Percentiles rank a stretch among this genome's conserved stretches.
Evolutionary conservation across 371 early-diverging fungal genomes (phyloP).

Genomic region (Fennellomyces sp.): DNA sequence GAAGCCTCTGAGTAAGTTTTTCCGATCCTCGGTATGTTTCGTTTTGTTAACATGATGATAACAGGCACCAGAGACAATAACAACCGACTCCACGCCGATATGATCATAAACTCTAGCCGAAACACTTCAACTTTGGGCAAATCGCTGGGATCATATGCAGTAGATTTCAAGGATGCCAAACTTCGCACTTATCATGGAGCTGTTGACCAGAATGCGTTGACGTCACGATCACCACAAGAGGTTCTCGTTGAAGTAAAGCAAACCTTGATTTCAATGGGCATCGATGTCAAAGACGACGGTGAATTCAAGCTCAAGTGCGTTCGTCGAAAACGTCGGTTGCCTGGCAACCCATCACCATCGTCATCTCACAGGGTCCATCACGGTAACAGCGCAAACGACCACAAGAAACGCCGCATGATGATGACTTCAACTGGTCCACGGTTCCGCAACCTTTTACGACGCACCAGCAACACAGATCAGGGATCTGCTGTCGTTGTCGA

Average conservation of each 20-base stretch:
- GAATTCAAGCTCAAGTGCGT: constrained; percentile 78
- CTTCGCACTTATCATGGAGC: constrained; percentile 80
- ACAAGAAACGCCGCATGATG: constrained; percentile 27
- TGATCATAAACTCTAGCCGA: not conserved
- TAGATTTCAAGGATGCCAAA: constrained; percentile 50
- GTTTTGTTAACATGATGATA: no score
- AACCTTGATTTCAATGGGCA: constrained; percentile 65
- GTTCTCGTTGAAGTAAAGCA: constrained; percentile 71
- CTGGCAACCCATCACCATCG: constrained; percentile 6
- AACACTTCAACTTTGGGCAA: not conserved
- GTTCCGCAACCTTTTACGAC: constrained; percentile 37
- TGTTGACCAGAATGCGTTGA: constrained; percentile 76
- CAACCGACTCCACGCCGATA: not conserved
- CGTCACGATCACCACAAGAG: constrained; percentile 73
- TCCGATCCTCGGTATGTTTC: no score
- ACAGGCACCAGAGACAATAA: constrained; percentile 3
- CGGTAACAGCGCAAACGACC: not conserved
- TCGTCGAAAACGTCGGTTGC: constrained; percentile 54
- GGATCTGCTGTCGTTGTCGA: not conserved
- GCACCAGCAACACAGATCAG: constrained; percentile 24
- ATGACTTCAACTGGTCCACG: constrained; percentile 15
- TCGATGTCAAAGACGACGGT: constrained; percentile 71
- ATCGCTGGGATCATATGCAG: constrained; percentile 19
- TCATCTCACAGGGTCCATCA: not conserved
- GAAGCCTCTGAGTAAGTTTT: constrained; percentile 59